Percentiles rank a stretch among this genome's conserved stretches.
Conservation (phyloP, 352 stramenopile species). For the Phytophthora hibernalis region DNA sequence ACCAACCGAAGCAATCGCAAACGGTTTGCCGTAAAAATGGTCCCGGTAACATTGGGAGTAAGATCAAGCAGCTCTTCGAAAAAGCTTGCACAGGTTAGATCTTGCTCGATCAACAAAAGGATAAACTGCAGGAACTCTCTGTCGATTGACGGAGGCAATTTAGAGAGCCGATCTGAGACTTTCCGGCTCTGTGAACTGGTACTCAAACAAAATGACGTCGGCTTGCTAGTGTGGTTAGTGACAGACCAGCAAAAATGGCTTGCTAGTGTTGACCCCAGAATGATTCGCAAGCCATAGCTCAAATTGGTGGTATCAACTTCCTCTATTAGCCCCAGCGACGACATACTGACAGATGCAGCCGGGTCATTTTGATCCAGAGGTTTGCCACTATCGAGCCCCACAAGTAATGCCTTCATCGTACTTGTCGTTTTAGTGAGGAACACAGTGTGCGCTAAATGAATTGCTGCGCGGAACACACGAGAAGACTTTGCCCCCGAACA, state of each 20-base stretch:
- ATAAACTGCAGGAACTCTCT: constrained; percentile 47
- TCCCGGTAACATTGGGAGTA: neutral
- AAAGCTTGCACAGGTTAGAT: constrained; percentile 36
- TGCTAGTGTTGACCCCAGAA: constrained; percentile 41
- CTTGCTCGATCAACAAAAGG: constrained; percentile 47
- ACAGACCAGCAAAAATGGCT: constrained; percentile 45
- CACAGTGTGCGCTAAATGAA: constrained; percentile 52
- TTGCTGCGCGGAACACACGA: constrained; percentile 43
- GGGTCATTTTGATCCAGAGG: neutral
- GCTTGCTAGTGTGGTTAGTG: neutral
- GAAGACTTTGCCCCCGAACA: constrained; percentile 30
- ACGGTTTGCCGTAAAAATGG: constrained; percentile 13
- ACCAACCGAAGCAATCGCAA: constrained; percentile 33
- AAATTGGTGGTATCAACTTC: constrained; percentile 29
- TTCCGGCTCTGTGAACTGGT: neutral
- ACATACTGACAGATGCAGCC: neutral
- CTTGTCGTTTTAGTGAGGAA: constrained; percentile 33
- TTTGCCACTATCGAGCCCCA: neutral
- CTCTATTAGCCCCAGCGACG: constrained; percentile 20
- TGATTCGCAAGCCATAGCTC: constrained; percentile 31
- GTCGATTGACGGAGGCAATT: constrained; percentile 32
- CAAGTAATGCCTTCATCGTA: neutral
- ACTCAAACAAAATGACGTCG: neutral
- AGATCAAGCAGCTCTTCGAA: constrained; percentile 36
- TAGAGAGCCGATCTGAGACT: neutral